Base-by-base conservation (phyloP, 441 rosid genomes). In the Gossypium davidsonii region DNA sequence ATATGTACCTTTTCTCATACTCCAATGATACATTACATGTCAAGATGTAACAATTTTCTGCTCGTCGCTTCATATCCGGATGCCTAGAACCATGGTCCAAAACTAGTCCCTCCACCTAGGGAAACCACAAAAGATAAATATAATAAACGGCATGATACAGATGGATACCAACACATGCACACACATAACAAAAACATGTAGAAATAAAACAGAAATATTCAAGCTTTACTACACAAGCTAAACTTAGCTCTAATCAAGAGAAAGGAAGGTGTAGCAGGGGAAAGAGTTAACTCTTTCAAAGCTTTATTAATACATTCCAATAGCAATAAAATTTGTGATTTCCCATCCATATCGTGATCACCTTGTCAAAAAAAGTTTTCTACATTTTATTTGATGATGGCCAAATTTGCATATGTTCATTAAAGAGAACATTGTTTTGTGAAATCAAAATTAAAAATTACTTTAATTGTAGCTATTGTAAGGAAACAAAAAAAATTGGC, bases 61-160 rank as follows among this genome's bases (percentile, higher is more conserved):
- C 98, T 71, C 92, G 87, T 4, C 99, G 85, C 84, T 94, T 94
- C 99, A 94, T 94, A 80, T 94, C 99, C 67, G 99, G 99, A 86
- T 94, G 99, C 74, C 99, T 91, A 23, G 99, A 94, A 73, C 98
- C 98, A 83, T 94, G 99, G 74, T 94, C 99, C 70, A 94, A 93
- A 44, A 94, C 99, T 75, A 94, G 97, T 67, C 99, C 97, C 82
- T 92, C 97, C 81, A 94, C 90, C 99, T 94, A 70, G 72, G 70
- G 64, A 67, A n/a, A 75, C 55, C 1, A 59, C 39, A 59, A 56
- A 3, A 52, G 23, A 12, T 46, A 34, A 53, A 48, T 17, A n/a
- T 61, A 6, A 69, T 70, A 60, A 69, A 21, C 59, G 1, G n/a
- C 60, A 58, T 7, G 10, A 72, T 46, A 28, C 6, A 58, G 63